Evolutionary conservation across 2,329 filamentous ascomycete species (phyloP), one percentile per base, ranked within the genome.

Genomic region (Pseudocercospora musae): DNA sequence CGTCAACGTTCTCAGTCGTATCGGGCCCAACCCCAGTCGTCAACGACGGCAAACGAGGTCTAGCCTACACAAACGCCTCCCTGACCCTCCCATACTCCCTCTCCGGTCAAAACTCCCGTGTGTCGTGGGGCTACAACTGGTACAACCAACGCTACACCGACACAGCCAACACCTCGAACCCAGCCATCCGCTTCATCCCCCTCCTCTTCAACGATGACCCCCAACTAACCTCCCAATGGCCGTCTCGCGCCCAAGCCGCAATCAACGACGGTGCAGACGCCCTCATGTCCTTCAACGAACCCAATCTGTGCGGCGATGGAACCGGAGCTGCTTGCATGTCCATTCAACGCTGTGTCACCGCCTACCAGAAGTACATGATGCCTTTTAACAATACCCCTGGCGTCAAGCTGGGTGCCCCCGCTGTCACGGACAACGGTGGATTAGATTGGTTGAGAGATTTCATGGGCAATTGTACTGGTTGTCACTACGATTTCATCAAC

Each of bases 201-300:
- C 60, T 71, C 31, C 69, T 73, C 25, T 73, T 66, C 58, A 66
- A 60, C 62, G 63, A 66, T 63, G 66, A 64, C 18, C 42, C 68
- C 7, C 42, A 56, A 50, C 63, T 71, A 15, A 60, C 61, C 20
- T 20, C 27, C 42, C 40, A 62, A n/a, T 73, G 71, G 71, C 42
- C 61, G 10, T 27, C 56, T 13, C 64, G 63, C 31, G 71, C 66
- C 18, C 63, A 69, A 44, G 33, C 62, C 13, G 69, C 70, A 9
- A 68, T 72, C 40, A 52, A 68, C 27, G 44, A 60, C 31, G 68
- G 69, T 55, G 77, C 82, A 65, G 82, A 79, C 66, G 79, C 81
- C 66, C 73, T 89, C 55, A 79, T 89, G 69, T 80, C 81, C 74
- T 89, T 89, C 82, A 90, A 90, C 80, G 88, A 90, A 79, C 86